Evolutionary conservation across 129 eudicot species (phyloP).

Genomic region (Ambrosia trifida): DNA sequence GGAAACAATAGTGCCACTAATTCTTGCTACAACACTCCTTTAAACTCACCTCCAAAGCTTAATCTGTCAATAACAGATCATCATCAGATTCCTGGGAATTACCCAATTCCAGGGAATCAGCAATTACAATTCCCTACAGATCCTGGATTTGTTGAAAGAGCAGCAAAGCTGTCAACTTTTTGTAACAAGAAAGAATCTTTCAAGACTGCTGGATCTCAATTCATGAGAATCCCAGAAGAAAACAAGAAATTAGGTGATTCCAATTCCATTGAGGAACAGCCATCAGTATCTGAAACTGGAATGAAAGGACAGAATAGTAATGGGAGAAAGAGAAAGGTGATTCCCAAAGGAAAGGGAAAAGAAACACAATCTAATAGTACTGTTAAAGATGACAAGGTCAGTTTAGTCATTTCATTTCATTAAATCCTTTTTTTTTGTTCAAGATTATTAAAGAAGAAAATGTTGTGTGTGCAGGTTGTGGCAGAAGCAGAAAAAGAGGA

Average conservation of each 20-base stretch:
- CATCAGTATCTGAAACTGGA: neutral
- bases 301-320: conserved; percentile 37
- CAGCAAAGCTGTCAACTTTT: conserved; percentile 30
- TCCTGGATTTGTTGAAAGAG: conserved; percentile 80
- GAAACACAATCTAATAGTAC: conserved; percentile 37
- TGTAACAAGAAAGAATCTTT: conserved; percentile 38
- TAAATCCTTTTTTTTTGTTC: conserved; percentile 1
- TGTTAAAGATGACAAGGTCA: conserved; percentile 60
- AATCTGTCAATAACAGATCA: conserved; percentile 14
- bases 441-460: neutral
- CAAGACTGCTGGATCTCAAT: conserved; percentile 44
- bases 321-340: conserved; percentile 54
- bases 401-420: conserved; percentile 38
- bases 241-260: conserved; percentile 45
- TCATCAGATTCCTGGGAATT: neutral
- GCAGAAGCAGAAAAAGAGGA: conserved; percentile 49
- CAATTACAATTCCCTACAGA: conserved; percentile 37
- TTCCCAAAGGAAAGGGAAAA: conserved; percentile 42
- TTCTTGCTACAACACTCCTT: conserved; percentile 77
- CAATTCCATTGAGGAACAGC: neutral
- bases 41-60: conserved; percentile 78
- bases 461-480: conserved; percentile 44
- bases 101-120: conserved; percentile 2
- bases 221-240: conserved; percentile 13
- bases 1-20: conserved; percentile 37